Evolutionary conservation across 2,329 filamentous ascomycete genomes (phyloP).

Genomic region (Blumeria hordei): DNA sequence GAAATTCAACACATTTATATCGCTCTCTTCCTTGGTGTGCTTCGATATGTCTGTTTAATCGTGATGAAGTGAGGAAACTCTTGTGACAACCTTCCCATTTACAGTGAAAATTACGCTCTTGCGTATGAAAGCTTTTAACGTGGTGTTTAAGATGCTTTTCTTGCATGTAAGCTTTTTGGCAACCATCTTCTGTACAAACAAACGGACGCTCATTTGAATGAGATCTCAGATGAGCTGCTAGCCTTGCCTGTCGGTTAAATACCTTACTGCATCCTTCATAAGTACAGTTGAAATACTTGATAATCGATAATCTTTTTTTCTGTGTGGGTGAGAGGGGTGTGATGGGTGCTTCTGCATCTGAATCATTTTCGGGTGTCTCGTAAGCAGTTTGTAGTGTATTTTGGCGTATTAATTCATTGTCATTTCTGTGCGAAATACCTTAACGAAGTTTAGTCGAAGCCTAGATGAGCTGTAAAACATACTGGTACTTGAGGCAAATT

Average conservation of each 20-base stretch:
- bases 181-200: constrained; percentile 42
- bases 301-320: constrained; percentile 37
- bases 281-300: constrained; percentile 57
- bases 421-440: too few species aligned
- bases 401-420: too few species aligned
- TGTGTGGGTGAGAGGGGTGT: constrained; percentile 23
- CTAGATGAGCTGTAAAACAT: too few species aligned
- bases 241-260: constrained; percentile 66
- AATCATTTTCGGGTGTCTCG: constrained; percentile 13
- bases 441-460: too few species aligned
- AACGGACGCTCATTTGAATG: constrained; percentile 72
- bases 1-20: constrained; percentile 46
- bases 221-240: constrained; percentile 58
- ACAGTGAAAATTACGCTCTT: constrained; percentile 47
- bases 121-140: constrained; percentile 55
- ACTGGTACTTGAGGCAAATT: too few species aligned
- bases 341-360: constrained; percentile 20
- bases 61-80: constrained; percentile 56
- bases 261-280: constrained; percentile 53
- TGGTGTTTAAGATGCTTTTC: constrained; percentile 73
- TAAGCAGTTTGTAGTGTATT: constrained; percentile 11
- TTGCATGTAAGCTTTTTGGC: constrained; percentile 66
- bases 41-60: constrained; percentile 53
- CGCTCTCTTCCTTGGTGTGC: constrained; percentile 57
- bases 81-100: constrained; percentile 50